Evolutionary conservation across 805 yeast genomes (phyloP), one percentile per base, ranked within the genome.

Genomic region (Hanseniaspora valbyensis): DNA sequence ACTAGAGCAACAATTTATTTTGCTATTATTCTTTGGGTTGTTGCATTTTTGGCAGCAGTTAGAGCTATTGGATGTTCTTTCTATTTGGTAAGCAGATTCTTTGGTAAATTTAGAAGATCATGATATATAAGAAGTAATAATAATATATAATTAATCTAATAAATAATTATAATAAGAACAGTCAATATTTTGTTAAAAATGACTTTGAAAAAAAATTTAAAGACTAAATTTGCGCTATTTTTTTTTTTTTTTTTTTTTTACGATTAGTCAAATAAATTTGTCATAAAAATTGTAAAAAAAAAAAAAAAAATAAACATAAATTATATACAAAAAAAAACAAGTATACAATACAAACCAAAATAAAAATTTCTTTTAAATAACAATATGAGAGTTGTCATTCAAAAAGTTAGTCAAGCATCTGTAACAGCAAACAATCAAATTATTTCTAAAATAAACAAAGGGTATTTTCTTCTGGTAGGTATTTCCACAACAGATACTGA

Each of bases 341-440:
- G 16, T 42, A 21, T 36, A n/a, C 36, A 25, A 18, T 21, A 29
- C 24, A 21, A 21, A 25, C 10, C 18, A 42, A 42, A 42, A 26
- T n/a, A n/a, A n/a, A n/a, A n/a, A n/a, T n/a, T n/a, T n/a, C n/a
- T n/a, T n/a, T n/a, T n/a, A n/a, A n/a, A n/a, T n/a, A n/a, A n/a
- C n/a, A n/a, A n/a, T n/a, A 90, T 90, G 98, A 81, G 80, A 63
- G 86, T 89, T 2, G 95, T 92, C 1, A 76, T 92, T 30, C 98
- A 92, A 62, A 78, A 84, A 60, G 97, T 90, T 6, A 84, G 83
- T 54, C 73, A 75, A 42, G 97, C 96, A 0, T 82, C 95, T 0
- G 98, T 92, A 0, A 77, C 86, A 0, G 98, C 92, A 0, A 86
- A 88, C 46, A 69, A 71, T 8, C 61, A 72, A 45, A 70, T 83